Evolutionary conservation across 2,329 filamentous ascomycete species (phyloP).

Genomic region (Annulohypoxylon truncatum): DNA sequence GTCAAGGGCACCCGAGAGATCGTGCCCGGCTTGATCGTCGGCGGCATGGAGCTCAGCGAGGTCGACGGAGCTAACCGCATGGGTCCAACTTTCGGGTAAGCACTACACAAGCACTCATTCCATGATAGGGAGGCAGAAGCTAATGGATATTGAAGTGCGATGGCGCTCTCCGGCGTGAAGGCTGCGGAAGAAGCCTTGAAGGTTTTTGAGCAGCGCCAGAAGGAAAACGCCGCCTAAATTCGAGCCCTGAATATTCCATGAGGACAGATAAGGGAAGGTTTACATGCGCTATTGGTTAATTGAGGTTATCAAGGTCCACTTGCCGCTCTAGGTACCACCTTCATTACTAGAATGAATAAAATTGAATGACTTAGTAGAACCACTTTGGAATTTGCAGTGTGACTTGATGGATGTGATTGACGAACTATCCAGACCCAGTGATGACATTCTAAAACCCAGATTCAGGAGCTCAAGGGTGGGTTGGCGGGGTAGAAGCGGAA

Average conservation of each 20-base stretch:
- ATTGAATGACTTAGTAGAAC: background rate
- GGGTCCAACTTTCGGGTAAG: slow-evolving; percentile 63
- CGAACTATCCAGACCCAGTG: too few species aligned
- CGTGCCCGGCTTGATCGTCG: slow-evolving; percentile 88
- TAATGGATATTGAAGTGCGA: slow-evolving; percentile 68
- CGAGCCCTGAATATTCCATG: background rate
- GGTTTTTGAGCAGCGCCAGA: slow-evolving; percentile 81
- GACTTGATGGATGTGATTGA: too few species aligned
- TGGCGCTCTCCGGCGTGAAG: slow-evolving; percentile 89
- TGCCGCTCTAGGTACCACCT: slow-evolving; percentile 9
- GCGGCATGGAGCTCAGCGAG: slow-evolving; percentile 93
- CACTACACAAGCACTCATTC: background rate
- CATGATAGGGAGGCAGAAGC: background rate
- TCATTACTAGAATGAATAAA: slow-evolving; percentile 7
- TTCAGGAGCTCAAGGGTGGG: too few species aligned
- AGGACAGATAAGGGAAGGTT: background rate
- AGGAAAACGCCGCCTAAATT: slow-evolving; percentile 73
- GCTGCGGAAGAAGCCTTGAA: slow-evolving; percentile 87
- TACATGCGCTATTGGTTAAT: background rate
- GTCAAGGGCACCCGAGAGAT: slow-evolving; percentile 92
- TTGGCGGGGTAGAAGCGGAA: too few species aligned
- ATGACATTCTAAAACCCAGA: background rate
- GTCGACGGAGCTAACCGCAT: slow-evolving; percentile 92
- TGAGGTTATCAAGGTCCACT: slow-evolving; percentile 4
- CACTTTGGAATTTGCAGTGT: background rate